A percentile compares a stretch with the other conserved stretches of the same genome.
Conservation (phyloP, 1,139 yeast genomes). For the Saccharomyces hybrid region DNA sequence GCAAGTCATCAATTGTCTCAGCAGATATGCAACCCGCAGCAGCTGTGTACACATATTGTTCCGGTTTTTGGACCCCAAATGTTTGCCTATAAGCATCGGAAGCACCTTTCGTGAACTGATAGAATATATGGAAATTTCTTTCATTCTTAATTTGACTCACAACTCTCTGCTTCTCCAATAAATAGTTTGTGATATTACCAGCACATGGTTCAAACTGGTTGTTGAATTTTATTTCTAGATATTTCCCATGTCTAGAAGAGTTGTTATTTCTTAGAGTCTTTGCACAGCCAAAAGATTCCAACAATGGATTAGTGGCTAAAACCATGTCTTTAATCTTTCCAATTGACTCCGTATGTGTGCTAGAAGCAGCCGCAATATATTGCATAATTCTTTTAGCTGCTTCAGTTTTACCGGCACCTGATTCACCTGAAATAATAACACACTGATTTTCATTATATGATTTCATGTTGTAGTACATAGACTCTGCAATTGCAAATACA, state of each 20-base stretch:
- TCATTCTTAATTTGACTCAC: slow-evolving; percentile 92
- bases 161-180: slow-evolving; percentile 90
- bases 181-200: slow-evolving; percentile 91
- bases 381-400: slow-evolving; percentile 99
- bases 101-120: slow-evolving; percentile 90
- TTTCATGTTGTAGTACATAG: slow-evolving; percentile 93
- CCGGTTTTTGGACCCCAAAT: slow-evolving; percentile 90
- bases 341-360: slow-evolving; percentile 52
- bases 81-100: slow-evolving; percentile 73
- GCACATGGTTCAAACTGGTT: slow-evolving; percentile 80
- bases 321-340: slow-evolving; percentile 94
- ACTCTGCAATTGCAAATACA: slow-evolving; percentile 94
- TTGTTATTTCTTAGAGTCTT: slow-evolving; percentile 93
- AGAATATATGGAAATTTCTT: slow-evolving; percentile 94
- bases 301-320: slow-evolving; percentile 89
- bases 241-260: slow-evolving; percentile 97
- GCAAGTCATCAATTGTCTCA: slow-evolving; percentile 74
- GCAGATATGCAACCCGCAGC: slow-evolving; percentile 81
- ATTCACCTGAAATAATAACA: slow-evolving; percentile 96
- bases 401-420: slow-evolving; percentile 98
- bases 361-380: slow-evolving; percentile 82
- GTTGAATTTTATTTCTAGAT: slow-evolving; percentile 85
- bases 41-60: slow-evolving; percentile 82
- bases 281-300: slow-evolving; percentile 99
- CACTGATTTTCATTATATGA: slow-evolving; percentile 94